Base-by-base conservation (phyloP, 192 early-diverging fungal genomes). In the Spizellomyces sp. region DNA sequence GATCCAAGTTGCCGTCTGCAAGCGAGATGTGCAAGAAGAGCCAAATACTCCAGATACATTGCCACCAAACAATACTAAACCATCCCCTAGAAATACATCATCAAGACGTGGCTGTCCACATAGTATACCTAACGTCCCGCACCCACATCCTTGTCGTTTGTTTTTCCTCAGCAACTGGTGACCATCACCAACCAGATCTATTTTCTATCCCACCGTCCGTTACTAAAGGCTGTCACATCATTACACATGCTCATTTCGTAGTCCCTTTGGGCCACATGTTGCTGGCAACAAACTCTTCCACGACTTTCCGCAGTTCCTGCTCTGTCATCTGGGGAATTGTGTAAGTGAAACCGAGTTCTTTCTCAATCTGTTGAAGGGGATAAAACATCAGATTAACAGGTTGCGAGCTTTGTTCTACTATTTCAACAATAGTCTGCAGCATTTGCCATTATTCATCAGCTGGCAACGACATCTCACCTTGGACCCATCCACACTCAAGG, bases 251-350 rank as follows among this genome's bases (percentile, higher is more conserved):
- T 62, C 66, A 75, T 55, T 78, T 78, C 45, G 76, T 81, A 22
- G 84, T 85, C 62, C 81, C 84, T 62, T 76, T 79, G 9, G 96
- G 96, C 96, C 96, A 98, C 45, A 92, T 85, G n/a, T 88, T 87
- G 42, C 88, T 81, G 10, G 79, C 82, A 70, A 91, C 93, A 79
- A 92, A 96, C 66, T 90, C 92, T 8, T 88, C 84, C 63, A 98
- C 87, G 21, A 95, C 88, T 42, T 89, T 89, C 48, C 79, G 69
- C 54, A 98, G 63, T 10, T 82, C 86, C 19, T 82, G 84, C 45
- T 89, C 79, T 4, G 90, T 93, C 64, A 96, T 61, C 41, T 85
- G 62, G 12, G 88, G 89, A 60, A 90, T 69, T 19, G 67, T 64
- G 79, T 98, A 98, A 5, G 54, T 76, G 67, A 96, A 90, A 0